These are phyloP conservation scores for Radiomyces spectabilis DNA, from an alignment of 192 early-diverging fungal genomes.

Conservation along the genomic window DNA sequence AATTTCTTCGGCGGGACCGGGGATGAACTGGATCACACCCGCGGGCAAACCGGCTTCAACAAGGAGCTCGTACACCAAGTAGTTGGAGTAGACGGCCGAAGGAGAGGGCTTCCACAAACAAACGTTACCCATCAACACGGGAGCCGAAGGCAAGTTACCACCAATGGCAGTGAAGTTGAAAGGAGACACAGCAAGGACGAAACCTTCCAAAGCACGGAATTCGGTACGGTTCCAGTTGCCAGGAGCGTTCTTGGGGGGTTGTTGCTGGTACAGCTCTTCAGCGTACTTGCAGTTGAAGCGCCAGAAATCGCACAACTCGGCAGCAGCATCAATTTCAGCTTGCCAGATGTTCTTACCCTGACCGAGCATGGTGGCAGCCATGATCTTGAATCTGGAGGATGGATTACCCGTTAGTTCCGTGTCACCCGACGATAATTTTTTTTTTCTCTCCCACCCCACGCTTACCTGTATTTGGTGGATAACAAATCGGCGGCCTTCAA, in stretches of 20 bases:
- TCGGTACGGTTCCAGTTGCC: constrained; percentile 92
- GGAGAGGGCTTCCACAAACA: constrained; percentile 96
- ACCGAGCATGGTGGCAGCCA: constrained; percentile 97
- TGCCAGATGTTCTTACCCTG: constrained; percentile 99
- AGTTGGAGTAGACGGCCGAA: constrained; percentile 83
- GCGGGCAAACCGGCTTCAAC: constrained; percentile 93
- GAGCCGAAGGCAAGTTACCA: constrained; percentile 87
- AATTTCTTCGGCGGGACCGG: constrained; percentile 80
- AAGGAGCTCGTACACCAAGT: constrained; percentile 83
- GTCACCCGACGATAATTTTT: background rate
- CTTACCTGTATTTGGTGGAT: constrained; percentile 81
- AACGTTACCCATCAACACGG: constrained; percentile 97
- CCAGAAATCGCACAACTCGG: constrained; percentile 91
- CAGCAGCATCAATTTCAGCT: constrained; percentile 98
- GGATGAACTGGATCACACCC: constrained; percentile 96
- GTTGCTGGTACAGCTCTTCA: constrained; percentile 85
- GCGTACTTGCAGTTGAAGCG: constrained; percentile 95
- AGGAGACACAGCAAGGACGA: constrained; percentile 94
- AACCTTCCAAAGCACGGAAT: constrained; percentile 96
- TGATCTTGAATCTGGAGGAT: constrained; percentile 51
- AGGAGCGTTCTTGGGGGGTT: constrained; percentile 82
- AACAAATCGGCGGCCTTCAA: constrained; percentile 96
- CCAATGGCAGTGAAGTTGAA: constrained; percentile 99
- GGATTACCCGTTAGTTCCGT: background rate
- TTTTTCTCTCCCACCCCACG: background rate